Conservation (phyloP, 2,329 filamentous ascomycete genomes). For the Trichoderma sp. region DNA sequence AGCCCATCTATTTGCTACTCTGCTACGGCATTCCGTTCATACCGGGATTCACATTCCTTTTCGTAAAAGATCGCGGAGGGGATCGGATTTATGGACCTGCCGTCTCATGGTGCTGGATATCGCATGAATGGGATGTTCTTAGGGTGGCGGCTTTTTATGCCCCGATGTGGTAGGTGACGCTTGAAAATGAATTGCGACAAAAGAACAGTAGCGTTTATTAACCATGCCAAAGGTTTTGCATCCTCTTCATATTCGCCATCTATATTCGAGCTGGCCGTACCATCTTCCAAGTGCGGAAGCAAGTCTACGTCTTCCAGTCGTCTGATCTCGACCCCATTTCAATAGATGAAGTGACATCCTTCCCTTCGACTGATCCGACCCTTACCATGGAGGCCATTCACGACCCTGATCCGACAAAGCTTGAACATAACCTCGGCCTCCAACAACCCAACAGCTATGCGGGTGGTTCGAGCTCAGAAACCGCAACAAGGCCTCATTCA, state of each 20-base stretch:
- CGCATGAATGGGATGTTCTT: conserved; percentile 60
- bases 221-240: conserved; percentile 19
- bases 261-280: conserved; percentile 53
- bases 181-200: neutral
- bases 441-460: neutral
- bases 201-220: neutral
- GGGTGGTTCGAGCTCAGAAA: conserved; percentile 10
- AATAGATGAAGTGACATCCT: conserved; percentile 41
- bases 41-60: conserved; percentile 62
- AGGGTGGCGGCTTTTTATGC: conserved; percentile 70
- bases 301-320: conserved; percentile 48
- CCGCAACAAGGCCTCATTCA: conserved; percentile 34
- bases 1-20: conserved; percentile 62
- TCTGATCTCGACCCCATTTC: conserved; percentile 37
- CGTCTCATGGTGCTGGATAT: conserved; percentile 77
- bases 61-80: conserved; percentile 51
- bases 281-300: conserved; percentile 61
- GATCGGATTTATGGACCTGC: conserved; percentile 65
- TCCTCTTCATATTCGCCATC: conserved; percentile 24
- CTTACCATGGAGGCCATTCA: conserved; percentile 37
- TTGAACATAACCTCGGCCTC: neutral
- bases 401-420: neutral
- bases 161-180: conserved; percentile 49
- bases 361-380: conserved; percentile 56
- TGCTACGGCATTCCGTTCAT: conserved; percentile 70